A percentile compares a stretch with the other conserved stretches of the same genome.
phyloP scores from a whole-genome alignment of 345 rosid genomes.

The Turritis glabra region DNA sequence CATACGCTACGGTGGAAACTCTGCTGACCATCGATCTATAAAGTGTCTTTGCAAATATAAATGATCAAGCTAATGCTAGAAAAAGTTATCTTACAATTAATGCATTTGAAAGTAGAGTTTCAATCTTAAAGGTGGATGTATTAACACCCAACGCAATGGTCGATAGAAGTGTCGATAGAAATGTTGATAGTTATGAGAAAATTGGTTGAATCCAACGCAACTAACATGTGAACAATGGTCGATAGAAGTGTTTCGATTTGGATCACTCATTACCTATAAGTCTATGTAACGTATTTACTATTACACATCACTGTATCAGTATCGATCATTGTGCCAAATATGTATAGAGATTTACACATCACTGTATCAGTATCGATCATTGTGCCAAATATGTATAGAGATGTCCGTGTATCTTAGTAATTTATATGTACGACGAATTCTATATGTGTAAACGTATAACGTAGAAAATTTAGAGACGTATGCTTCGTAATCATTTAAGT shows the following conservation, averaged over 20 bases:
- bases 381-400: not conserved
- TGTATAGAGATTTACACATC: too few relatives aligned
- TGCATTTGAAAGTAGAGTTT: not conserved
- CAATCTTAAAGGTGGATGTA: not conserved
- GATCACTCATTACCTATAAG: not conserved
- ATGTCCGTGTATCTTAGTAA: not conserved
- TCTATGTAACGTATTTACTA: not conserved
- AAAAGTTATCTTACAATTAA: not conserved
- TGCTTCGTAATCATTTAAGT: not conserved
- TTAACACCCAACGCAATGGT: too few relatives aligned
- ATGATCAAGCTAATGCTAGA: too few relatives aligned
- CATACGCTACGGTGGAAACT: too few relatives aligned
- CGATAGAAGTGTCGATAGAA: too few relatives aligned
- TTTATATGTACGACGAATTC: not conserved
- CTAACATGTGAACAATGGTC: not conserved
- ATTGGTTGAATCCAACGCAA: slow-evolving; percentile 11
- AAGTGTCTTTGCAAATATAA: too few relatives aligned
- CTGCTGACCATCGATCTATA: too few relatives aligned
- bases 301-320: not conserved
- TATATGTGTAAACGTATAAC: slow-evolving; percentile 3
- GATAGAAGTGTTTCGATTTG: slow-evolving; percentile 18
- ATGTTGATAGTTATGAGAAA: not conserved
- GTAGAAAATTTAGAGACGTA: not conserved
- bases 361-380: not conserved
- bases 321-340: not conserved